Evolutionary conservation across 1,284 basidiomycete genomes (phyloP).

Genomic region (Apiotrichum gracile): DNA sequence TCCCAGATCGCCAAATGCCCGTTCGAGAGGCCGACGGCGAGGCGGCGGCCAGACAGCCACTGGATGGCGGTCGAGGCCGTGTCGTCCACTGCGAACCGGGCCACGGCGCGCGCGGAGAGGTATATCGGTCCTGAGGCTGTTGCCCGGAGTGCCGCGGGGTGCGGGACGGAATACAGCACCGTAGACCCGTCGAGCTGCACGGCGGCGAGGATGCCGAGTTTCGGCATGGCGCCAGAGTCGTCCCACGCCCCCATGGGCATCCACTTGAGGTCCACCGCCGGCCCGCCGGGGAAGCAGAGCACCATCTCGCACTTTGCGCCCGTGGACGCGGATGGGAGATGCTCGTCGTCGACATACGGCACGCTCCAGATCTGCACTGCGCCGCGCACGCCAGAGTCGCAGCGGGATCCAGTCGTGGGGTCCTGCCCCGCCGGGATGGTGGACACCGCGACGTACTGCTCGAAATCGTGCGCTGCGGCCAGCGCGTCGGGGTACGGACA

Average conservation of each 20-base stretch:
- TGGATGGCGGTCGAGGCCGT: constrained; percentile 68
- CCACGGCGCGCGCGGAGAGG: constrained; percentile 53
- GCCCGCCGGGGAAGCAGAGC: constrained; percentile 67
- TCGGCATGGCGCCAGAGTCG: constrained; percentile 49
- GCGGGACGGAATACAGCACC: constrained; percentile 67
- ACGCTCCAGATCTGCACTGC: constrained; percentile 48
- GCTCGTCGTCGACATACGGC: constrained; percentile 3
- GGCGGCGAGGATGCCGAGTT: constrained; percentile 73
- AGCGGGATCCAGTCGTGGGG: constrained; percentile 24
- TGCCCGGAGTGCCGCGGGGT: constrained; percentile 51
- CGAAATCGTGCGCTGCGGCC: constrained; percentile 54
- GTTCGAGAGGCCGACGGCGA: constrained; percentile 74
- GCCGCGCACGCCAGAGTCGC: constrained; percentile 17
- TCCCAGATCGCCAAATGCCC: constrained; percentile 73
- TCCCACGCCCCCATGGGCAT: constrained; percentile 78
- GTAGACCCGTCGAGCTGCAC: constrained; percentile 77
- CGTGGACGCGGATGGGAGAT: background rate
- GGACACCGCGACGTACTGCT: constrained; percentile 75
- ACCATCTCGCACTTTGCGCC: constrained; percentile 31
- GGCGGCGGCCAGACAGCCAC: constrained; percentile 73
- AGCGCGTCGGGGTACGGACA: constrained; percentile 67
- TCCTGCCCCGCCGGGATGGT: constrained; percentile 53
- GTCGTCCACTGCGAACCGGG: constrained; percentile 66
- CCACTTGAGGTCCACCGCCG: constrained; percentile 75
- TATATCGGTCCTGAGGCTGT: constrained; percentile 19